These are phyloP conservation scores for Mycotypha africana DNA, from an alignment of 371 early-diverging fungal species.

Conservation along the genomic window DNA sequence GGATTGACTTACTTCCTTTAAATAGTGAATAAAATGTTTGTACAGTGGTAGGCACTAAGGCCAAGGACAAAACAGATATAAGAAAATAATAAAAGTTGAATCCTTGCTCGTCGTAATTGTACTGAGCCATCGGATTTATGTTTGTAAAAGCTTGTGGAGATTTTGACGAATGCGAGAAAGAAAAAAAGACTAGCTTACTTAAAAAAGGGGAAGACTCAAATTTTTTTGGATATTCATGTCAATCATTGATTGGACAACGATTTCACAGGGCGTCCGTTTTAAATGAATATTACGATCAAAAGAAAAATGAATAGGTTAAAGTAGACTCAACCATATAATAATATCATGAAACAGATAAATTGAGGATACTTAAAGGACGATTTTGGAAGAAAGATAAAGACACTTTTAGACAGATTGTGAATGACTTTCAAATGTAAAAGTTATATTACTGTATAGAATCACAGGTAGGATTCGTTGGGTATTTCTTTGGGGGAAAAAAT, in stretches of 20 bases:
- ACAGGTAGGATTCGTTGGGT: too few species aligned
- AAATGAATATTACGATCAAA: too few species aligned
- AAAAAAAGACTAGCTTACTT: not conserved
- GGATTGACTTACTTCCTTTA: constrained; percentile 36
- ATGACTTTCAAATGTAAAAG: too few species aligned
- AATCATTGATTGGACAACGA: not conserved
- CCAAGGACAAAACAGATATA: constrained; percentile 72
- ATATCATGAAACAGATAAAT: too few species aligned
- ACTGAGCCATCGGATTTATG: constrained; percentile 47
- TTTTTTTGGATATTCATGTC: not conserved
- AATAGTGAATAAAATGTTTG: constrained; percentile 41
- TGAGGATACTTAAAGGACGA: too few species aligned
- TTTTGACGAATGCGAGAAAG: not conserved
- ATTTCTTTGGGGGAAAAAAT: too few species aligned
- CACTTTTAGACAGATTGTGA: too few species aligned
- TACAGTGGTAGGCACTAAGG: constrained; percentile 76
- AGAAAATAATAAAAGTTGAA: constrained; percentile 93
- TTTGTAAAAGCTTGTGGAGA: not conserved
- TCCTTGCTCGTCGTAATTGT: constrained; percentile 93
- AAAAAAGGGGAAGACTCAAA: not conserved
- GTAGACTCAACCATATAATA: too few species aligned
- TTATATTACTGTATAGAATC: too few species aligned
- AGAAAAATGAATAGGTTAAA: too few species aligned
- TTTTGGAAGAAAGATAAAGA: too few species aligned
- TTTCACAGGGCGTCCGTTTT: not conserved